A percentile compares a stretch with the other conserved stretches of the same genome.
Evolutionary conservation across 192 early-diverging fungal genomes (phyloP).

Genomic region (Diversispora eburnea): DNA sequence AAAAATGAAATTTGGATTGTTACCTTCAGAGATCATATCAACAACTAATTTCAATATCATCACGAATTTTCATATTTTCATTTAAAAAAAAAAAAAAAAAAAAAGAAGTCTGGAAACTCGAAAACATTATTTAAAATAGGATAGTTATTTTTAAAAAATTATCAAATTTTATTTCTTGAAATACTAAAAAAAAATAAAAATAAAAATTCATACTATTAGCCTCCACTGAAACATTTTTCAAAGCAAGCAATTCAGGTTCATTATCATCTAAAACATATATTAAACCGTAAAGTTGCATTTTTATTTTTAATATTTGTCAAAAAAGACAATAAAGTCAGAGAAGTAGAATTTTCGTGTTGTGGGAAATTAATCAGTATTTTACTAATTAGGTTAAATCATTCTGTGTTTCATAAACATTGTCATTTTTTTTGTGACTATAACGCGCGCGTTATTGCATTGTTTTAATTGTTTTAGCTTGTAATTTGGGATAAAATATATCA

Average conservation of each 20-base stretch:
- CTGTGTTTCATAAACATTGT: no score
- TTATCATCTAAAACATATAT: not conserved
- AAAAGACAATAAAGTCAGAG: no score
- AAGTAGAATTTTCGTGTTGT: no score
- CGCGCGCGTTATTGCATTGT: no score
- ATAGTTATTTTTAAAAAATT: not conserved
- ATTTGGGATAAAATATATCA: no score
- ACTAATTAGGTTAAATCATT: no score
- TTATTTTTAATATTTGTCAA: no score
- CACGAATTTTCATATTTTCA: not conserved
- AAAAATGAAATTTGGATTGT: not conserved
- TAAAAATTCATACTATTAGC: conserved; percentile 14
- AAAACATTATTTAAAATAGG: not conserved
- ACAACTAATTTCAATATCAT: conserved; percentile 14
- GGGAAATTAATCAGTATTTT: no score
- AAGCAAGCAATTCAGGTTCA: not conserved
- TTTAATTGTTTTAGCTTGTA: no score
- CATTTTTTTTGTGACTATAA: no score
- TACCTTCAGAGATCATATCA: conserved; percentile 30
- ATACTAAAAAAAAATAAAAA: not conserved
- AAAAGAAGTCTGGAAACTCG: no score
- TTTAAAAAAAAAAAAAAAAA: not conserved
- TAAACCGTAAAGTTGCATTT: conserved; percentile 24
- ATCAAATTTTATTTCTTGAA: not conserved
- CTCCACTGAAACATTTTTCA: conserved; percentile 25